Evolutionary conservation across 192 early-diverging fungal species (phyloP).

Genomic region (Linnemannia elongata): DNA sequence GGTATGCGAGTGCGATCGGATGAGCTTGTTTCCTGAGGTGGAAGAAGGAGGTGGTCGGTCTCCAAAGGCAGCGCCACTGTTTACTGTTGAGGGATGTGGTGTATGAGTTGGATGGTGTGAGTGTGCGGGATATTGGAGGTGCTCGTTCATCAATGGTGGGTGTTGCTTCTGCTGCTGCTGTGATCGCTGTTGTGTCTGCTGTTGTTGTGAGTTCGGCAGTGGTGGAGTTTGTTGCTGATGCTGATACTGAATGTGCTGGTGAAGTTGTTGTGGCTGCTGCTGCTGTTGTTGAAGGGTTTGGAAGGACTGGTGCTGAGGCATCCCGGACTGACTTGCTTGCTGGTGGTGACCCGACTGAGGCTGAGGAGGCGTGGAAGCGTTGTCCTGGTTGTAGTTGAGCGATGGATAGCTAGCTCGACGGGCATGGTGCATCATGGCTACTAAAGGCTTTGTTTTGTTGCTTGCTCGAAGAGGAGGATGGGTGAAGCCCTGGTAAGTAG

Average conservation of each 20-base stretch:
- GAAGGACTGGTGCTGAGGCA: background rate
- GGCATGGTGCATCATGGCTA: conserved; percentile 16
- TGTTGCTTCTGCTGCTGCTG: conserved; percentile 6
- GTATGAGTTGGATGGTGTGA: conserved; percentile 2
- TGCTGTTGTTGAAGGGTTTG: background rate
- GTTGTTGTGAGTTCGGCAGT: background rate
- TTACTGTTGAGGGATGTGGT: background rate
- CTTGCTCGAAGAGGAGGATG: background rate
- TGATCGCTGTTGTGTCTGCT: background rate
- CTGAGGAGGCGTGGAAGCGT: background rate
- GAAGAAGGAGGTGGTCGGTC: background rate
- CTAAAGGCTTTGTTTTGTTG: background rate
- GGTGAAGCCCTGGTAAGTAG: background rate
- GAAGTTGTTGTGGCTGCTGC: background rate
- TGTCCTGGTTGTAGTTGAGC: background rate
- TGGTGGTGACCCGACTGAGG: background rate
- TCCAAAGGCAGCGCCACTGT: background rate
- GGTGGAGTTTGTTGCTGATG: conserved; percentile 5
- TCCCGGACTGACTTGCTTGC: background rate
- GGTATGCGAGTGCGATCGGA: conserved; percentile 18
- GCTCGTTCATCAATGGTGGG: background rate
- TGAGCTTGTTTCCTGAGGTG: background rate
- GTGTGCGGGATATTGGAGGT: conserved; percentile 4
- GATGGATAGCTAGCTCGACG: conserved; percentile 18
- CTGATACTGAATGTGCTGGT: background rate